phyloP scores from a whole-genome alignment of 1,139 yeast genomes.

The Protomyces macrosporus region DNA sequence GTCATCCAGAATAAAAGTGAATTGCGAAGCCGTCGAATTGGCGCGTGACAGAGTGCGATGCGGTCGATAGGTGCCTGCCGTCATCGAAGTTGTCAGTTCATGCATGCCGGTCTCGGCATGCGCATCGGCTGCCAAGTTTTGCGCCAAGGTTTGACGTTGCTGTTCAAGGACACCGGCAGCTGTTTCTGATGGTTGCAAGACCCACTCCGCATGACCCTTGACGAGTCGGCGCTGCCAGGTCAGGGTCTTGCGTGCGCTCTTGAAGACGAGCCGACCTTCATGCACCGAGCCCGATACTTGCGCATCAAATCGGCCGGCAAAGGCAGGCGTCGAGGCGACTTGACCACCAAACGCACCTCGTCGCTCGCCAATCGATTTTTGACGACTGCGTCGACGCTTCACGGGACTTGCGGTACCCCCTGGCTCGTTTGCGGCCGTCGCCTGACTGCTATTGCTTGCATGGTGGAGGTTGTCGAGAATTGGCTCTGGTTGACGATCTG shows the following conservation, averaged over 20 bases:
- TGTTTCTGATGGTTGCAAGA: not conserved
- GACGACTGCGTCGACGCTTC: slow-evolving; percentile 8
- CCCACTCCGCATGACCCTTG: not conserved
- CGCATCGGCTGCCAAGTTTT: not conserved
- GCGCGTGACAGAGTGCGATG: slow-evolving; percentile 1
- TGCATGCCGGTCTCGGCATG: not conserved
- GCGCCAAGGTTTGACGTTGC: not conserved
- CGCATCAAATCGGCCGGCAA: not conserved
- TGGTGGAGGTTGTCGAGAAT: not conserved
- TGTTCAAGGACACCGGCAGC: not conserved
- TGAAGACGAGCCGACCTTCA: not conserved
- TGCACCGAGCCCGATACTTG: not conserved
- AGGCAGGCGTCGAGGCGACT: not conserved
- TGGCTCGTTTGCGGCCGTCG: not conserved
- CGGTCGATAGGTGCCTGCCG: not conserved
- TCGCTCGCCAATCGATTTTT: slow-evolving; percentile 1
- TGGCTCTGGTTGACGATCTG: not conserved
- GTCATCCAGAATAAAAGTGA: slow-evolving; percentile 2
- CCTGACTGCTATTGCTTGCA: not conserved
- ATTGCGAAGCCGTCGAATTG: slow-evolving; percentile 9
- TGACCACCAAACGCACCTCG: slow-evolving; percentile 8
- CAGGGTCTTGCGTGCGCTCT: not conserved
- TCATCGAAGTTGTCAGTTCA: not conserved
- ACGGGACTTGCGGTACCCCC: not conserved
- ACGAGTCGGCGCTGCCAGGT: not conserved